Base-by-base conservation (phyloP, 345 rosid species). In the Acer yangbiense region DNA sequence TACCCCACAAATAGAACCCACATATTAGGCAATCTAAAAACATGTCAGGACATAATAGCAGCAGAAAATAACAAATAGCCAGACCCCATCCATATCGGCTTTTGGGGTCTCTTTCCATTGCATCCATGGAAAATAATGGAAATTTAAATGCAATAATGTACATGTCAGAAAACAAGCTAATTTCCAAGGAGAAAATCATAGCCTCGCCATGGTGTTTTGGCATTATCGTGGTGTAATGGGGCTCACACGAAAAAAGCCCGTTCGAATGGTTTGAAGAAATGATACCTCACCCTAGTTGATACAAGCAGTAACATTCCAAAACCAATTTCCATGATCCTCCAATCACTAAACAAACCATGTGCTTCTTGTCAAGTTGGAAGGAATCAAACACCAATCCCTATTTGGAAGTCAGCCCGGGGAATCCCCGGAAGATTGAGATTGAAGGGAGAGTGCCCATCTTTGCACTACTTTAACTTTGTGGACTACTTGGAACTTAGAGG, bases 321-420 rank as follows among this genome's bases (percentile, higher is more conserved):
- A 25, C 73, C 72, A 21, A 43, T 66, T 54, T 72, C 78, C 67
- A 75, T 35, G 39, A 35, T 55, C 76, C 44, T 29, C 74, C 72
- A 76, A 77, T 75, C 78, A 77, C 79, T 46, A 63, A 72, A 71
- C 61, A 79, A 60, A 58, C 86, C 84, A 87, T 54, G 83, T 87
- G 89, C 60, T 66, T 68, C 32, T 46, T 80, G 83, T 65, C 83
- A 74, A 84, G 76, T 60, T 23, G 71, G 85, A 52, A 29, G 74
- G 85, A 76, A 80, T 69, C 77, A 23, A 72, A 32, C 79, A 71
- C 48, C 16, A n/a, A 25, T 67, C 68, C 68, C 13, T 27, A 52
- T 29, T 76, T 76, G 16, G 73, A 52, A 71, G 78, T 80, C 72
- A 77, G 77, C 71, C 65, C 10, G 9, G 62, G 54, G 76, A 66